A percentile compares a stretch with the other conserved stretches of the same genome.
Conservation (phyloP, 1,139 yeast species). For the Candida sojae region DNA sequence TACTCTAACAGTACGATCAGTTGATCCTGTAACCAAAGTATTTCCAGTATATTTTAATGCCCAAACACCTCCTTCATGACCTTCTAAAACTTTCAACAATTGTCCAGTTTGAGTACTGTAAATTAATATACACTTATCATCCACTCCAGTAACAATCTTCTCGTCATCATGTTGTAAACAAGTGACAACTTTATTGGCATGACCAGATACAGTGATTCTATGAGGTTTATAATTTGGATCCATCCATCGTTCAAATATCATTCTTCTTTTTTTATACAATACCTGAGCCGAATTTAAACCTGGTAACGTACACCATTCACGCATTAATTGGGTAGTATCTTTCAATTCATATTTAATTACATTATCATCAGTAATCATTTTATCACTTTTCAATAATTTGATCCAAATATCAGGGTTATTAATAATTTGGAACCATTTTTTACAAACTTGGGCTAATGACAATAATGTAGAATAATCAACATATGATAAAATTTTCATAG, state of each 20-base stretch:
- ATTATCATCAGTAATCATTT: slow-evolving; percentile 43
- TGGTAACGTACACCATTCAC: slow-evolving; percentile 32
- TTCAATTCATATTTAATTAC: slow-evolving; percentile 38
- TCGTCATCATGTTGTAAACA: slow-evolving; percentile 93
- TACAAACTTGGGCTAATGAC: slow-evolving; percentile 65
- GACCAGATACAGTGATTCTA: slow-evolving; percentile 68
- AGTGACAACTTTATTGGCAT: slow-evolving; percentile 81
- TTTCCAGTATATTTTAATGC: slow-evolving; percentile 88
- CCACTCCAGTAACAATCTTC: slow-evolving; percentile 90
- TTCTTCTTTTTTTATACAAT: slow-evolving; percentile 64
- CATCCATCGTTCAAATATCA: slow-evolving; percentile 82
- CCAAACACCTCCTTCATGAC: slow-evolving; percentile 99
- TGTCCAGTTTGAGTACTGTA: slow-evolving; percentile 78
- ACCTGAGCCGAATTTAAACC: slow-evolving; percentile 46
- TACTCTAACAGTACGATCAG: slow-evolving; percentile 83
- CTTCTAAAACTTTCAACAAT: slow-evolving; percentile 66
- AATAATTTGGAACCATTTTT: slow-evolving; percentile 66
- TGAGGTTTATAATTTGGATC: slow-evolving; percentile 70
- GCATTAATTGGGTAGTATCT: slow-evolving; percentile 26
- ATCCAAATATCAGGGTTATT: slow-evolving; percentile 66
- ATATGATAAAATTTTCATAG: slow-evolving; percentile 64
- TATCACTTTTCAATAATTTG: slow-evolving; percentile 53
- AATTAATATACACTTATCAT: slow-evolving; percentile 78
- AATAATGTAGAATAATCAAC: slow-evolving; percentile 68
- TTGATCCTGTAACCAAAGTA: slow-evolving; percentile 84